A percentile compares a stretch with the other conserved stretches of the same genome.
Conservation (phyloP, 495 filamentous ascomycete species). For the Aspergillus carlsbadensis region DNA sequence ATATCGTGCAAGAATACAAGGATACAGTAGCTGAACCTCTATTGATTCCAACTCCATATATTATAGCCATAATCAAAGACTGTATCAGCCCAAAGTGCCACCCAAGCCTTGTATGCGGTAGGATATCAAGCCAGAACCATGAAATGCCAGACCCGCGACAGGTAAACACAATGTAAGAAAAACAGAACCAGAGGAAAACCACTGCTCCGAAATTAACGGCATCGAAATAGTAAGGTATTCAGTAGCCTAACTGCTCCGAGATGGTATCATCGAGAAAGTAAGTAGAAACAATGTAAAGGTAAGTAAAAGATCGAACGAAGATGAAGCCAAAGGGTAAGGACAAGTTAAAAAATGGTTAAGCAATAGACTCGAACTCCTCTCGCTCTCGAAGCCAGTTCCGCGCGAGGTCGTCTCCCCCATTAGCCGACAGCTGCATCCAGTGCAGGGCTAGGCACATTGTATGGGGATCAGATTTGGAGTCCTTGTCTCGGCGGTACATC, state of each 20-base stretch:
- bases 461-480: conserved; percentile 71
- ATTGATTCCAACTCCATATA: not conserved
- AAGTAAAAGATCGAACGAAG: not conserved
- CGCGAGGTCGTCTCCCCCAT: conserved; percentile 84
- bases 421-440: conserved; percentile 94
- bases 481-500: conserved; percentile 59
- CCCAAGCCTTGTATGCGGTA: conserved; percentile 25
- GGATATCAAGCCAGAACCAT: conserved; percentile 14
- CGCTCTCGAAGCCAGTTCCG: conserved; percentile 78
- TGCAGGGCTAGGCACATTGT: conserved; percentile 96
- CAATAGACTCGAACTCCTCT: conserved; percentile 57
- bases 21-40: not conserved
- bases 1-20: not conserved
- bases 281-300: conserved; percentile 5
- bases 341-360: conserved; percentile 32
- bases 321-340: conserved; percentile 13
- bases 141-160: conserved; percentile 11
- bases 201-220: conserved; percentile 20
- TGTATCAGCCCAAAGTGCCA: conserved; percentile 13
- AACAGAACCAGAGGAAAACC: conserved; percentile 5
- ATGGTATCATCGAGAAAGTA: conserved; percentile 20
- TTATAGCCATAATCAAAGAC: not conserved
- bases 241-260: conserved; percentile 19
- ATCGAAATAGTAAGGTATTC: conserved; percentile 10
- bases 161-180: not conserved